Conservation (phyloP, 1,139 yeast genomes). For the Yamadazyma oceani region DNA sequence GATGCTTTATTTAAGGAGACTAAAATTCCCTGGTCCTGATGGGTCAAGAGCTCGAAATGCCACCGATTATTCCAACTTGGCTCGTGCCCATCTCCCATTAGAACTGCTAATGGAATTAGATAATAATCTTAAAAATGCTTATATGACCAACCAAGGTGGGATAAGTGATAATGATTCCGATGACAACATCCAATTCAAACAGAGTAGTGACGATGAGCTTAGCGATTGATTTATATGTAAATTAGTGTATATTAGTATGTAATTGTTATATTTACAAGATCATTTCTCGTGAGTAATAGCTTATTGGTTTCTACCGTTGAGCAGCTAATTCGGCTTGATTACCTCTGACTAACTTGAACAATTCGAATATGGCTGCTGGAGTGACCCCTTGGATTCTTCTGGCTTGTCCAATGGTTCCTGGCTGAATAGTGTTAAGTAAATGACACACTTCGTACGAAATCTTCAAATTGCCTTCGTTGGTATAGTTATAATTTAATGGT, state of each 20-base stretch:
- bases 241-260: conserved; percentile 9
- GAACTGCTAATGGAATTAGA: conserved; percentile 38
- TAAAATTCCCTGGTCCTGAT: conserved; percentile 25
- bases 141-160: not conserved
- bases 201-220: conserved; percentile 5
- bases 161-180: conserved; percentile 1
- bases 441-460: conserved; percentile 76
- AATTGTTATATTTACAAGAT: conserved; percentile 10
- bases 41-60: conserved; percentile 20
- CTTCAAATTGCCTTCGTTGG: conserved; percentile 40
- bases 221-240: conserved; percentile 11
- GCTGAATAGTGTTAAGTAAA: conserved; percentile 72
- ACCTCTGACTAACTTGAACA: conserved; percentile 47
- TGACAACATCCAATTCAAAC: not conserved
- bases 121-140: conserved; percentile 24
- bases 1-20: conserved; percentile 33
- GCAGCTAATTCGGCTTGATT: conserved; percentile 22
- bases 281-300: conserved; percentile 6
- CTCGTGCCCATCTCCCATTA: conserved; percentile 37
- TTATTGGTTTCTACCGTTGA: too few species aligned
- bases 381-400: conserved; percentile 92
- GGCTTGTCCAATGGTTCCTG: conserved; percentile 92
- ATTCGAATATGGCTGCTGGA: conserved; percentile 76
- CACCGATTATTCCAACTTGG: conserved; percentile 31
- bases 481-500: conserved; percentile 67